Percentiles rank a stretch among this genome's conserved stretches.
Evolutionary conservation across 345 rosid species (phyloP).

Genomic region (Moringa oleifera): DNA sequence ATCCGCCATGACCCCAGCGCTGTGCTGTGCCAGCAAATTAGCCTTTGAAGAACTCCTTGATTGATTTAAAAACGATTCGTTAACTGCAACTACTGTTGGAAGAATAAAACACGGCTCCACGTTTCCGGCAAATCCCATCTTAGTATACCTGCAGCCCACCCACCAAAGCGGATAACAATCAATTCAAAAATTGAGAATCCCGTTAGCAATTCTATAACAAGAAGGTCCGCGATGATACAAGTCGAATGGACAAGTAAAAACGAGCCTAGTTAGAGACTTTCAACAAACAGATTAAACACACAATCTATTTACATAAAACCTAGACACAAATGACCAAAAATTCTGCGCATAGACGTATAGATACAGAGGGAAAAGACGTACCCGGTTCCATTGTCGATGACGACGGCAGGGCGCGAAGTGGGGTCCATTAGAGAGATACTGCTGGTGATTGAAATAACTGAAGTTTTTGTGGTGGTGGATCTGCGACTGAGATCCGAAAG

Average conservation of each 20-base stretch:
- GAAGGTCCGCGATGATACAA: no score
- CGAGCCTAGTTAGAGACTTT: constrained; percentile 21
- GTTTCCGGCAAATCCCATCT: constrained; percentile 80
- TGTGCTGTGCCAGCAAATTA: constrained; percentile 65
- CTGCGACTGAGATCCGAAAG: constrained; percentile 52
- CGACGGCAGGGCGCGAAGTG: constrained; percentile 88
- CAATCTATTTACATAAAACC: not conserved
- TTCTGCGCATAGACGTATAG: not conserved
- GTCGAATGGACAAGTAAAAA: not conserved
- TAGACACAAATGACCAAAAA: not conserved
- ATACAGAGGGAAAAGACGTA: constrained; percentile 13
- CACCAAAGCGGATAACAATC: not conserved
- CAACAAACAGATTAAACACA: constrained; percentile 31
- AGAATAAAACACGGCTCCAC: constrained; percentile 79
- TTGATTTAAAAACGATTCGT: constrained; percentile 64
- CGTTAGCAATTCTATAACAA: not conserved
- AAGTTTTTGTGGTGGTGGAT: constrained; percentile 30
- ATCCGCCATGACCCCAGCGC: constrained; percentile 84
- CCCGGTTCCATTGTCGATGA: constrained; percentile 99
- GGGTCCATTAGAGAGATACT: constrained; percentile 59
- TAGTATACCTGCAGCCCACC: constrained; percentile 50
- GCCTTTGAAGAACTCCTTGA: constrained; percentile 51
- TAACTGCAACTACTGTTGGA: constrained; percentile 71
- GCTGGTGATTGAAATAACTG: constrained; percentile 8
- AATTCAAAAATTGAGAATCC: constrained; percentile 8